A percentile compares a stretch with the other conserved stretches of the same genome.
Conservation (phyloP, 2,329 filamentous ascomycete genomes). For the Sporothrix sp. region DNA sequence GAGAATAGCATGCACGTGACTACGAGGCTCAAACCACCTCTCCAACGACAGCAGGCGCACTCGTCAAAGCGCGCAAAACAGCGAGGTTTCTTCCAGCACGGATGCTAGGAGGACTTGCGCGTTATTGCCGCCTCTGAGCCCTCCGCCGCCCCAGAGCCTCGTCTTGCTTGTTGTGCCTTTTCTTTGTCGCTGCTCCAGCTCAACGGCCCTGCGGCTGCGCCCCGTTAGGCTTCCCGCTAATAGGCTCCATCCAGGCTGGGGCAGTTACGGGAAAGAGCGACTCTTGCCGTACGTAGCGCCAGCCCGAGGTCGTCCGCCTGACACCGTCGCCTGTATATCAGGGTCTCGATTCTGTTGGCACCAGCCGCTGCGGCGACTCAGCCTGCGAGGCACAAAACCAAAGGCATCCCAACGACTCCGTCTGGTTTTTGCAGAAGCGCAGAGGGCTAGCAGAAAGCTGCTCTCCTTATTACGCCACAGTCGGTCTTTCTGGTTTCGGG, state of each 20-base stretch:
- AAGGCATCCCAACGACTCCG: not conserved
- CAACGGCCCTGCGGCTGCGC: conserved; percentile 4
- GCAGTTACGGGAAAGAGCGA: no score
- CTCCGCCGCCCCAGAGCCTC: no score
- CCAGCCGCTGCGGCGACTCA: not conserved
- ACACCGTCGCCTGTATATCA: no score
- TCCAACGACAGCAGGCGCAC: no score
- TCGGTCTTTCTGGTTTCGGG: not conserved
- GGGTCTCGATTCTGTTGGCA: not conserved
- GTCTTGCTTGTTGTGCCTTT: not conserved
- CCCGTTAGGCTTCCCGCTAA: conserved; percentile 11
- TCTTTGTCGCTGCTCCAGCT: not conserved
- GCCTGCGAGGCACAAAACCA: not conserved
- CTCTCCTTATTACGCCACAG: not conserved
- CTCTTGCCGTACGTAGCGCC: no score
- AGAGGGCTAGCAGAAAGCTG: conserved; percentile 1
- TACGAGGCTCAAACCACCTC: no score
- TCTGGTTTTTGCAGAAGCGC: not conserved
- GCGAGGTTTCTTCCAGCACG: no score
- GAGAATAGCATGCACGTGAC: no score
- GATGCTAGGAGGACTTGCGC: no score
- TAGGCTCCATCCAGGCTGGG: not conserved
- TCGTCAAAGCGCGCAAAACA: no score
- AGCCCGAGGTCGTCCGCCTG: no score
- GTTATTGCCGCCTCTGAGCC: no score